A percentile compares a stretch with the other conserved stretches of the same genome.
Conservation (phyloP, 768 basidiomycete genomes). For the Amanita rimosa region DNA sequence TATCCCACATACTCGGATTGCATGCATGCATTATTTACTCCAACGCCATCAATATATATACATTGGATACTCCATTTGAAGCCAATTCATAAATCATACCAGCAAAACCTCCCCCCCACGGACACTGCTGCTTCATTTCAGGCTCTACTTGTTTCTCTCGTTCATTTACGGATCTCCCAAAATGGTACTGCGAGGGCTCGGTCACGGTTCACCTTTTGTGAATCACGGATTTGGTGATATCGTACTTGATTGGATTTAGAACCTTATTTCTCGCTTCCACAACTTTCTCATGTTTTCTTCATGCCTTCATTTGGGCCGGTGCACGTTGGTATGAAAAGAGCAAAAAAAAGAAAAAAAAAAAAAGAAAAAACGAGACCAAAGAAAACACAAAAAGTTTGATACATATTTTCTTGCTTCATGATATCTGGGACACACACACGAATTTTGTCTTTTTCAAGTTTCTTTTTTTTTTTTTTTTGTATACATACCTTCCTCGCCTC, state of each 20-base stretch:
- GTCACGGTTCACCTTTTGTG: not conserved
- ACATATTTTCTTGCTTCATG: constrained; percentile 2
- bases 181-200: not conserved
- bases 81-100: not conserved
- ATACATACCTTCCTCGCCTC: not conserved
- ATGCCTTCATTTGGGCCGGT: constrained; percentile 3
- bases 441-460: not conserved
- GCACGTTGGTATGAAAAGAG: constrained; percentile 6
- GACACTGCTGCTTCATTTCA: not conserved
- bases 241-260: constrained; percentile 5
- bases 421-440: not conserved
- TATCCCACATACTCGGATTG: not conserved
- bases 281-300: constrained; percentile 6
- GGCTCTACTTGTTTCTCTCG: not conserved
- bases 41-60: not conserved
- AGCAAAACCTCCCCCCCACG: not conserved
- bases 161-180: constrained; percentile 3
- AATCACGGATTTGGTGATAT: constrained; percentile 6
- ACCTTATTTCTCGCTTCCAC: constrained; percentile 5
- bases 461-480: not conserved
- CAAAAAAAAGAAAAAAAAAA: constrained; percentile 1
- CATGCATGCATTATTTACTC: not conserved
- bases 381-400: not conserved
- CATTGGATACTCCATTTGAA: not conserved
- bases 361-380: constrained; percentile 4